Evolutionary conservation across 2,329 filamentous ascomycete species (phyloP), one percentile per base, ranked within the genome.

Genomic region (Colletotrichum endophyticum): DNA sequence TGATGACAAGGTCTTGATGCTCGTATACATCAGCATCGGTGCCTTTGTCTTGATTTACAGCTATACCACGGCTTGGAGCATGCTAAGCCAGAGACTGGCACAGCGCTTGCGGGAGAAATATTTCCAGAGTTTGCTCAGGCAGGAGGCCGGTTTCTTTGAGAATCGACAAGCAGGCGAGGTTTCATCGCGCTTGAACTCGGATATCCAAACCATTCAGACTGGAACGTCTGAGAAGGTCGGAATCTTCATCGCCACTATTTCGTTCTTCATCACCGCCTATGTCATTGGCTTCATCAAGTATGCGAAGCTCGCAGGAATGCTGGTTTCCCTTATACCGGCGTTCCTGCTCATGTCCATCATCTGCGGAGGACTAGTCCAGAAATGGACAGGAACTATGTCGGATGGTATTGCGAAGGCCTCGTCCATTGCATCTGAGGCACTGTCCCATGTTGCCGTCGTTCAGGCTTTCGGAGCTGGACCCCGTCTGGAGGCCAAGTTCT

Each of bases 201-300:
- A 93, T 79, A 91, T 93, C 34, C 87, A 91, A 70, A 88, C 89
- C 0, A 90, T 93, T 66, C 91, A 91, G 72, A 87, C 88, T 0
- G 92, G 92, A 22, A 92, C 91, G 0, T 91, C 89, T 2, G 92
- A 93, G 83, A 94, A 94, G 80, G 91, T 92, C 22, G 91, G 91
- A 36, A 89, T 93, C 34, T 87, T 89, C 72, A 84, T 93, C 3
- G 86, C 88, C 15, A 91, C 88, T 59, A 80, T 90, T 13, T 90
- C 90, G 1, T 93, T 92, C 81, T 93, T 93, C 78, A 81, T 92
- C 61, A 91, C 92, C 0, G 90, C 91, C 3, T 93, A 92, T 76
- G 86, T 92, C 6, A 88, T 93, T 22, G 90, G 91, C 3, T 93
- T 93, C 78, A 89, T 92, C 82, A 90, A 92, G 78, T 86, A 92